Conservation (phyloP, 1,284 basidiomycete genomes). For the Earliella scabrosa region DNA sequence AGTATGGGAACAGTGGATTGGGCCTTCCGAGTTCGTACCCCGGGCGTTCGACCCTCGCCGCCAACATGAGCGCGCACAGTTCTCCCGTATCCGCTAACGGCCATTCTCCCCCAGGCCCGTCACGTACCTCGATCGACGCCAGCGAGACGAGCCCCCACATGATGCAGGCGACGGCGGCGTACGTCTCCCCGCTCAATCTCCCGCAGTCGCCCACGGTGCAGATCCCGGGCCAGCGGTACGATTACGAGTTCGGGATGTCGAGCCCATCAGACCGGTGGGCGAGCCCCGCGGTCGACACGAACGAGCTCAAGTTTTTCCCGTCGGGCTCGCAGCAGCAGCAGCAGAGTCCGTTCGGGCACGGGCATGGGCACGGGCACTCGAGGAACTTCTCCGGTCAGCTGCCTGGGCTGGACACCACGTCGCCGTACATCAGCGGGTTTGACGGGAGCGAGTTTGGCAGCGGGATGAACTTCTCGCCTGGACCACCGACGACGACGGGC, state of each 20-base stretch:
- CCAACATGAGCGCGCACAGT: slow-evolving; percentile 67
- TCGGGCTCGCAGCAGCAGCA: slow-evolving; percentile 22
- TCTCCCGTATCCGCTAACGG: slow-evolving; percentile 71
- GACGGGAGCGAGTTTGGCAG: slow-evolving; percentile 40
- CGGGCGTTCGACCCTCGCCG: slow-evolving; percentile 47
- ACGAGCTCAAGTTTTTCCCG: slow-evolving; percentile 33
- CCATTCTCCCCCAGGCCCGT: slow-evolving; percentile 64
- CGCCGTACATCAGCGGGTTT: slow-evolving; percentile 43
- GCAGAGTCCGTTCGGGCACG: slow-evolving; percentile 11
- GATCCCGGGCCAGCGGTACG: slow-evolving; percentile 48
- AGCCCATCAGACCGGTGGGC: slow-evolving; percentile 35
- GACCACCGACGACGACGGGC: slow-evolving; percentile 54
- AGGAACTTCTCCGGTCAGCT: slow-evolving; percentile 36
- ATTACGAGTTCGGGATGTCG: slow-evolving; percentile 57
- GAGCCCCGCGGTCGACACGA: slow-evolving; percentile 27
- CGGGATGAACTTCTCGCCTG: slow-evolving; percentile 52
- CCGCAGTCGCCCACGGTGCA: slow-evolving; percentile 33
- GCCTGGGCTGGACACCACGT: slow-evolving; percentile 49
- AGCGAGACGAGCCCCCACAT: slow-evolving; percentile 33
- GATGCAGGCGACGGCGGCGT: slow-evolving; percentile 20
- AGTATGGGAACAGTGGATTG: slow-evolving; percentile 26
- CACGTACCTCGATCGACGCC: slow-evolving; percentile 32
- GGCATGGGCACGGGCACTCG: slow-evolving; percentile 22
- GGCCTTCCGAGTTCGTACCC: slow-evolving; percentile 40
- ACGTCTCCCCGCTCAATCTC: slow-evolving; percentile 27